Base-by-base conservation (phyloP, 306 rosid species). In the Begonia peltatifolia region DNA sequence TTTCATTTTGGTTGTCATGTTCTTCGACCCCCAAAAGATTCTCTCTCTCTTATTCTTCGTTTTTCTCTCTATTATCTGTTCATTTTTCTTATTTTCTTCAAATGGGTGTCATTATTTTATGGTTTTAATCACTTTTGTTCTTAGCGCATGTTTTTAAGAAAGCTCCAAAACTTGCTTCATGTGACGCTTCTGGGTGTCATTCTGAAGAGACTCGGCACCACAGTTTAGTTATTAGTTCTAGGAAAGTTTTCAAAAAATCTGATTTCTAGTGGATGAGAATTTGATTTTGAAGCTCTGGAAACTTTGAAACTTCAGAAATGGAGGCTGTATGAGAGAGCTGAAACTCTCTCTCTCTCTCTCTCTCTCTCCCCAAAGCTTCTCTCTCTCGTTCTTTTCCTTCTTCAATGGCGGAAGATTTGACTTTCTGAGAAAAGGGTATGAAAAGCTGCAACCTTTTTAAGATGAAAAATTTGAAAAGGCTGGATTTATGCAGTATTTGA, bases 1-100 rank as follows among this genome's bases (percentile, higher is more conserved):
- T 59, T 49, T 14, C 14, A 38, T 7, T 46, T 47, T 22, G 6
- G 6, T 41, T 59, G 38, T 47, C 63, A 48, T 59, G 16, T 59
- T 59, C 35, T 11, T 46, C 46, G 35, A 10, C 20, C 47, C 17
- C 50, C 30, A 58, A 58, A 46, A 59, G 8, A 50, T 17, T 50
- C 53, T 50, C 22, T 17, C 5, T 14, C 18, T 13, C 17, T 15
- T 11, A 3, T 43, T 17, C 41, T 55, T 11, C 44, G 10, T 35
- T 14, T 20, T 56, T 11, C 9, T 36, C 46, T 41, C 18, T 47
- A 30, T 6, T 12, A 14, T 59, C 5, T 60, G 11, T 56, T 1
- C 12, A 38, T 41, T 30, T 20, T 48, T 13, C 14, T 15, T 23
- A 2, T 52, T 12, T 12, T 22, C 15, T 50, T 50, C 48, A 13